Base-by-base conservation (phyloP, 2,329 filamentous ascomycete species). In the Penicillium janthinellum region DNA sequence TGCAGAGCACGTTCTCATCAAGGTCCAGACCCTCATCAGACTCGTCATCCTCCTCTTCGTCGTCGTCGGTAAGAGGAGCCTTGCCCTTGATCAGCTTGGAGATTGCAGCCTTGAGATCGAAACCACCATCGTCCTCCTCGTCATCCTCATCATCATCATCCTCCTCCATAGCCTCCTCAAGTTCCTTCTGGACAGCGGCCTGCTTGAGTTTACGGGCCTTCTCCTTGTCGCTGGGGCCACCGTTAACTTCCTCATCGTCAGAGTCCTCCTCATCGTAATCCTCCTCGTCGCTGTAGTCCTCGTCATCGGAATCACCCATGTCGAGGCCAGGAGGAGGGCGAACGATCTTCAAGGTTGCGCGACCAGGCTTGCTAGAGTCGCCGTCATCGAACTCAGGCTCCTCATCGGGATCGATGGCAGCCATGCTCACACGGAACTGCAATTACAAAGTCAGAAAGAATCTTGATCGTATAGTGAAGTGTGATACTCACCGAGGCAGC, bases 351-450 rank as follows among this genome's bases (percentile, higher is more conserved):
- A 99, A 83, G 54, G 95, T 99, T 56, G 95, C 90, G 70, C 93
- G 90, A 70, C 88, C 85, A 63, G 87, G 78, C 59, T 80, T 77
- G 70, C 85, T 85, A 61, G 85, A 78, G 71, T 88, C 86, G 70
- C 83, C 84, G 59, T 83, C 83, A 67, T 88, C 87, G 60, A 83
- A 83, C 76, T 91, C 85, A 38, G 88, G 84, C 69, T 87, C 83
- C 70, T 90, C 90, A 72, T 87, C 92, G 59, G 95, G 95, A 76
- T 99, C 94, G 76, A 99, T 89, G 67, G 95, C 95, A 72, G 96
- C 95, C 95, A 99, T 99, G 72, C 93, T 98, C 74, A 99, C 92
- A 77, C 92, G 92, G 82, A 97, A 96, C 93, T 96, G 72, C 4
- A 52, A 35, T 25, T 4, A 38, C 15, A n/a, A 47, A 51, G 47